A percentile compares a stretch with the other conserved stretches of the same genome.
phyloP scores from a whole-genome alignment of 768 basidiomycete species.

The Candolleomyces aberdarensis region DNA sequence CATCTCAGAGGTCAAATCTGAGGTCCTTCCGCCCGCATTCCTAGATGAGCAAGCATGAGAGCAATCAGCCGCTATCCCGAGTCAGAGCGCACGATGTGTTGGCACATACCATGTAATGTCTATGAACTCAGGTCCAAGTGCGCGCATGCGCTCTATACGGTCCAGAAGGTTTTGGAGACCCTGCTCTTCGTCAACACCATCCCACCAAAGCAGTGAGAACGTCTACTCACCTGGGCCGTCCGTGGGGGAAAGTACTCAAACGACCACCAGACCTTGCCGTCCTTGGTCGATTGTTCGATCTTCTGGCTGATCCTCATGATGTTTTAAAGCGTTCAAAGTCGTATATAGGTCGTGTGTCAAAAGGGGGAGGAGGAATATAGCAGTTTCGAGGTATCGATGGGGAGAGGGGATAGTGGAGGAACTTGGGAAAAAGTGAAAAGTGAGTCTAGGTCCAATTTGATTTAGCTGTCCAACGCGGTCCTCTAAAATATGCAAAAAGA shows the following conservation, averaged over 20 bases:
- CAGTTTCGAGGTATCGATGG: not conserved
- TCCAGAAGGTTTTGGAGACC: constrained; percentile 95
- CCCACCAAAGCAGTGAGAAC: not conserved
- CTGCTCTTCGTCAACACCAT: constrained; percentile 30
- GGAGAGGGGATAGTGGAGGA: not conserved
- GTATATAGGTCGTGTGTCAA: not conserved
- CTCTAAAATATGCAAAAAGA: constrained; percentile 14
- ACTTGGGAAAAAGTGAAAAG: not conserved
- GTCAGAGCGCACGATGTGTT: not conserved
- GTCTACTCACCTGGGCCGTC: constrained; percentile 75
- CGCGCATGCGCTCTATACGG: constrained; percentile 97
- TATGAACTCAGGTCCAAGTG: constrained; percentile 93
- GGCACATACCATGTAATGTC: constrained; percentile 88
- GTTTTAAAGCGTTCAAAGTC: not conserved
- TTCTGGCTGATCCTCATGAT: constrained; percentile 94
- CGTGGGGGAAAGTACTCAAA: constrained; percentile 98
- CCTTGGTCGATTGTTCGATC: constrained; percentile 79
- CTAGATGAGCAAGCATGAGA: constrained; percentile 34
- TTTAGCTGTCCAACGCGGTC: not conserved
- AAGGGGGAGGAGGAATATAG: not conserved
- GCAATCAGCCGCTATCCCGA: not conserved
- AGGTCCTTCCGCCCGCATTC: constrained; percentile 96
- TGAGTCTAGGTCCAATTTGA: constrained; percentile 2
- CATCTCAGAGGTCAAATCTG: constrained; percentile 90
- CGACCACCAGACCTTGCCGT: constrained; percentile 94